phyloP scores from a whole-genome alignment of 2,329 filamentous ascomycete genomes.

The Alternaria triticina region DNA sequence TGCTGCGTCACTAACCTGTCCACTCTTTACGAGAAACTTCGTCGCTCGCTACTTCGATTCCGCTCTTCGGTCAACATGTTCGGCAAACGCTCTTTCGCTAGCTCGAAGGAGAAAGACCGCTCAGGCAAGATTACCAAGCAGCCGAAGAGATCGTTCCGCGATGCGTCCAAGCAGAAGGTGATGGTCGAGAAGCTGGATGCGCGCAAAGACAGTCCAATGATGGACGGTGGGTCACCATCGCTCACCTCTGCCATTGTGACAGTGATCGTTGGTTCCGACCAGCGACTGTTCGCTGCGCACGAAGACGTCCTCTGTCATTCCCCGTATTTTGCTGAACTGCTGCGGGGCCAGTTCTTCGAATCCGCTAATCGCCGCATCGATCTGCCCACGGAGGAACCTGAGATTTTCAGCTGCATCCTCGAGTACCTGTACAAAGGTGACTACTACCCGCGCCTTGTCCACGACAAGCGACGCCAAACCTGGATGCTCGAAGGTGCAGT shows the following conservation, averaged over 20 bases:
- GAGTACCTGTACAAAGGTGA: conserved; percentile 98
- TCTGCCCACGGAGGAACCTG: conserved; percentile 81
- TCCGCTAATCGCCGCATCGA: conserved; percentile 75
- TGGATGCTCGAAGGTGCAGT: conserved; percentile 83
- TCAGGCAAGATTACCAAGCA: conserved; percentile 87
- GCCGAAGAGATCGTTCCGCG: conserved; percentile 75
- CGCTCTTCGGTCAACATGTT: conserved; percentile 72
- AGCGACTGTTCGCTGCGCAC: conserved; percentile 91
- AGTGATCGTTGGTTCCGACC: conserved; percentile 80
- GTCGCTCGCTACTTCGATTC: conserved; percentile 48
- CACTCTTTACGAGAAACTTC: conserved; percentile 57
- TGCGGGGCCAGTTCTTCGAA: conserved; percentile 76
- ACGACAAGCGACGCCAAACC: conserved; percentile 83
- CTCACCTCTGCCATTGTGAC: conserved; percentile 81
- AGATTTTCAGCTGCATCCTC: conserved; percentile 90
- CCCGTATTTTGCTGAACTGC: conserved; percentile 78
- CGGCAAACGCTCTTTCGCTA: conserved; percentile 80
- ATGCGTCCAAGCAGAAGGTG: conserved; percentile 72
- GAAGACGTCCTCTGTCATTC: conserved; percentile 89
- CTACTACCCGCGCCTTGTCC: conserved; percentile 88
- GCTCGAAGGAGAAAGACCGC: conserved; percentile 79
- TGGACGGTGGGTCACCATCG: conserved; percentile 57
- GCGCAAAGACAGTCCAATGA: conserved; percentile 64
- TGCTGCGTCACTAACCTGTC: conserved; percentile 59
- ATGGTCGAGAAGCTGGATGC: conserved; percentile 76